A percentile compares a stretch with the other conserved stretches of the same genome.
These are phyloP conservation scores for Plantago elongata DNA, from an alignment of 257 asterid species.

Conservation along the genomic window DNA sequence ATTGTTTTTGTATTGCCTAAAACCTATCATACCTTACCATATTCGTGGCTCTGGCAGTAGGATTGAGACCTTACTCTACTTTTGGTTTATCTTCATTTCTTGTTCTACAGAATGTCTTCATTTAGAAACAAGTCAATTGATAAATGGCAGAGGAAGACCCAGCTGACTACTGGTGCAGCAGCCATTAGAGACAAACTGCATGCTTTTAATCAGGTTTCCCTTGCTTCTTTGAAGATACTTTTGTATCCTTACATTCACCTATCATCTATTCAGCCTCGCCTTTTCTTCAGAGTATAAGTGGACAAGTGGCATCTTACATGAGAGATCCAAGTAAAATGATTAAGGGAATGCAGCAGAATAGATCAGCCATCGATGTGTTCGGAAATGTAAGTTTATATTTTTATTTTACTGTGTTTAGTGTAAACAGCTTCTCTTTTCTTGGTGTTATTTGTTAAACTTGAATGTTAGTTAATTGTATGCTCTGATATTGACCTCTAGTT, in stretches of 20 bases:
- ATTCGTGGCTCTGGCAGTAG: neutral
- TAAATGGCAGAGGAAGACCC: conserved; percentile 97
- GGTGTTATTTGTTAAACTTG: neutral
- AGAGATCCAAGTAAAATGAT: conserved; percentile 95
- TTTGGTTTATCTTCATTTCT: conserved; percentile 13
- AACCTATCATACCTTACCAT: neutral
- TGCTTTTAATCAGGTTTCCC: conserved; percentile 89
- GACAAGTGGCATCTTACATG: conserved; percentile 87
- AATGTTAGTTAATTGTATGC: conserved; percentile 2
- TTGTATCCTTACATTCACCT: conserved; percentile 14
- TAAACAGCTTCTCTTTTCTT: neutral
- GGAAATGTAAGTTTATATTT: conserved; percentile 63
- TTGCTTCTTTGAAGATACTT: conserved; percentile 16
- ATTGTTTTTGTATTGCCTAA: no score
- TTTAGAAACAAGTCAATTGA: conserved; percentile 84
- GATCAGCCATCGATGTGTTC: conserved; percentile 67
- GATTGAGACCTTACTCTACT: neutral
- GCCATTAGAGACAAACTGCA: conserved; percentile 85
- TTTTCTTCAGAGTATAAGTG: conserved; percentile 68
- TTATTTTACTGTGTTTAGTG: neutral
- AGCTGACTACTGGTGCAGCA: conserved; percentile 93
- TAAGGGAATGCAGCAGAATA: conserved; percentile 87
- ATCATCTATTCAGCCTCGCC: conserved; percentile 22
- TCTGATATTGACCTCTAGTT: conserved; percentile 14
- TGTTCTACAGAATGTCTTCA: conserved; percentile 57